Percentiles rank a stretch among this genome's conserved stretches.
Conservation (phyloP, 306 rosid genomes). For the Malus domestica region DNA sequence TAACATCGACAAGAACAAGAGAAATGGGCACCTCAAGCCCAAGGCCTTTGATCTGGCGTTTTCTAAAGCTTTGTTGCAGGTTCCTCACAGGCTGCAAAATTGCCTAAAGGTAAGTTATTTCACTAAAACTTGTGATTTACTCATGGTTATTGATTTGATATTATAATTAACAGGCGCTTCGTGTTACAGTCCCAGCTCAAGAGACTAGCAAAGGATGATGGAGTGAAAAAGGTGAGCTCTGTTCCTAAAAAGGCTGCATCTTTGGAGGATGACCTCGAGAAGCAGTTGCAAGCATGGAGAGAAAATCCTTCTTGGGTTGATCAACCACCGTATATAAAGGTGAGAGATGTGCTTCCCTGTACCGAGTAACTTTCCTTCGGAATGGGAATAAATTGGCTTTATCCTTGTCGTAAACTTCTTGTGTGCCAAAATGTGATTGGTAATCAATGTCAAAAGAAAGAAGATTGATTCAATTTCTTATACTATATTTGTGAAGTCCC, state of each 20-base stretch:
- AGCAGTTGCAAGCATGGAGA: conserved; percentile 83
- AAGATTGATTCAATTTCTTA: background rate
- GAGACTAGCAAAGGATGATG: conserved; percentile 46
- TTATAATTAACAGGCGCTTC: background rate
- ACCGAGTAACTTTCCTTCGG: background rate
- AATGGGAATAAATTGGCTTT: background rate
- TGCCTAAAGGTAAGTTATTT: conserved; percentile 51
- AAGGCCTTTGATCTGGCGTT: conserved; percentile 38
- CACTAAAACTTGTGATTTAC: conserved; percentile 1
- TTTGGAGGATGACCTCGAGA: conserved; percentile 63
- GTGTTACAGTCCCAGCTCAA: conserved; percentile 55
- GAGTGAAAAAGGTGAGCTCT: conserved; percentile 25
- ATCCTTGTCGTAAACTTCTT: background rate
- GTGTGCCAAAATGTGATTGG: background rate
- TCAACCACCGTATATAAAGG: conserved; percentile 63
- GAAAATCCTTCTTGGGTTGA: conserved; percentile 85
- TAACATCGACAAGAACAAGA: conserved; percentile 33
- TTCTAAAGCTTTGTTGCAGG: conserved; percentile 54
- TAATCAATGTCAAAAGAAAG: too few species aligned
- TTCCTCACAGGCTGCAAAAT: conserved; percentile 61
- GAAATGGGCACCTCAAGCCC: conserved; percentile 28
- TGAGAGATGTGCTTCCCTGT: conserved; percentile 22
- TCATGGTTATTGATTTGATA: background rate
- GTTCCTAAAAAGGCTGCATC: conserved; percentile 24
- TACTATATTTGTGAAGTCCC: background rate